Conservation (phyloP, 2,329 filamentous ascomycete genomes). For the Apiospora malaysiana region DNA sequence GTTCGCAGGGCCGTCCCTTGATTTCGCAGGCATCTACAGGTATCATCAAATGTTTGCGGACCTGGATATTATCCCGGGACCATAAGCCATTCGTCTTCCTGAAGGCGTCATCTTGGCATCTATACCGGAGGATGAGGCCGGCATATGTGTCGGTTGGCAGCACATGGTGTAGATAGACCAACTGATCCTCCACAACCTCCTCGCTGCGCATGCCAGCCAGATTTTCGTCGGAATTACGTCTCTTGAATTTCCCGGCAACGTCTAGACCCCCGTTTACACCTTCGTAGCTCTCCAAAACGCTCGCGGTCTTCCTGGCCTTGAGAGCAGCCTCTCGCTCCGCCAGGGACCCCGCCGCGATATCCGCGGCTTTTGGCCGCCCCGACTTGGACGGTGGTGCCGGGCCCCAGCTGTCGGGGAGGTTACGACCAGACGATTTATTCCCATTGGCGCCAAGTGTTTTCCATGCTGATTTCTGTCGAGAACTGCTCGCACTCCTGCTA, state of each 20-base stretch:
- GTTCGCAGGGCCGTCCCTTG: conserved; percentile 73
- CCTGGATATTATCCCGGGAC: conserved; percentile 90
- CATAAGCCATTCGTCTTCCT: conserved; percentile 91
- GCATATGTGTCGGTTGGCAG: conserved; percentile 85
- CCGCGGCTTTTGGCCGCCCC: conserved; percentile 46
- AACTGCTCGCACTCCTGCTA: conserved; percentile 38
- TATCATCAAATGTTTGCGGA: conserved; percentile 78
- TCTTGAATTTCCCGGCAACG: conserved; percentile 63
- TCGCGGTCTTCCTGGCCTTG: conserved; percentile 62
- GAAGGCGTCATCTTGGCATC: conserved; percentile 82
- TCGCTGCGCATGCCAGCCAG: conserved; percentile 47
- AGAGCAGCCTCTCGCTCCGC: conserved; percentile 60
- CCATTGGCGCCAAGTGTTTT: conserved; percentile 33
- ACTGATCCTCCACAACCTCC: conserved; percentile 71
- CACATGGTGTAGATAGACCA: conserved; percentile 92
- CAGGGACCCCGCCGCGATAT: conserved; percentile 61
- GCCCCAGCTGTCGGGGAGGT: conserved; percentile 51
- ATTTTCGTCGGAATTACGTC: conserved; percentile 72
- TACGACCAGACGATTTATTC: conserved; percentile 31
- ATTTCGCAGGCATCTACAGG: conserved; percentile 89
- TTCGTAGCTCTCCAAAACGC: conserved; percentile 65
- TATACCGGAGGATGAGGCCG: conserved; percentile 88
- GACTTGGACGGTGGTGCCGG: conserved; percentile 50
- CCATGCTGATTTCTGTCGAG: conserved; percentile 39
- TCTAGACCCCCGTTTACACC: conserved; percentile 65